phyloP scores from a whole-genome alignment of 371 early-diverging fungal species.

The Mucor mucedo region DNA sequence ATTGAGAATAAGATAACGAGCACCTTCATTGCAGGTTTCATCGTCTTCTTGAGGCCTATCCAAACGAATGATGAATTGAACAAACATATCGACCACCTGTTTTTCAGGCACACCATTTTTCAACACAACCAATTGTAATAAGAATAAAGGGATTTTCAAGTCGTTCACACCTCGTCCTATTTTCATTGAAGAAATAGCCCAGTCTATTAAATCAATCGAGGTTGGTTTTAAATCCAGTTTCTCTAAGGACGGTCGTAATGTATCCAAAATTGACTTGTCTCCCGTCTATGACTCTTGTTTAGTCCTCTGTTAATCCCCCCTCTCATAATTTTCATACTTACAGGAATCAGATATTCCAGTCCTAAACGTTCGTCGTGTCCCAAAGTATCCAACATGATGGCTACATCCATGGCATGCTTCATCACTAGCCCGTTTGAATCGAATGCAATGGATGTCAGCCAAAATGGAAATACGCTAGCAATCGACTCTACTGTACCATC shows the following conservation, averaged over 20 bases:
- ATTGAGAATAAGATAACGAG: constrained; percentile 37
- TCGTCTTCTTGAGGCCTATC: constrained; percentile 9
- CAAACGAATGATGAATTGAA: constrained; percentile 37
- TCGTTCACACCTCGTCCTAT: constrained; percentile 25
- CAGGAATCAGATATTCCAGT: constrained; percentile 39
- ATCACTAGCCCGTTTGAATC: constrained; percentile 39
- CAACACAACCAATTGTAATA: constrained; percentile 35
- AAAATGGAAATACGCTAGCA: constrained; percentile 36
- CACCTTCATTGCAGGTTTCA: constrained; percentile 19
- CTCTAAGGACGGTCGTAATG: constrained; percentile 42
- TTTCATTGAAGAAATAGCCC: constrained; percentile 33
- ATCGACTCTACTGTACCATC: constrained; percentile 15
- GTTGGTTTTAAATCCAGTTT: constrained; percentile 38
- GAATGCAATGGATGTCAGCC: constrained; percentile 47
- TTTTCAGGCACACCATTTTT: constrained; percentile 22
- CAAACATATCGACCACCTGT: constrained; percentile 36
- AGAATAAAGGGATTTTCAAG: constrained; percentile 43
- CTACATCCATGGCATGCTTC: constrained; percentile 52
- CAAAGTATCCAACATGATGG: constrained; percentile 46
- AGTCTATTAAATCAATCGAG: constrained; percentile 46
- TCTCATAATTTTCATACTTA: constrained; percentile 9
- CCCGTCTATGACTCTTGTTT: constrained; percentile 25
- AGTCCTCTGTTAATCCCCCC: too few relatives aligned
- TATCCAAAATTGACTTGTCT: constrained; percentile 41
- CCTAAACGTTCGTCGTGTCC: constrained; percentile 41